phyloP scores from a whole-genome alignment of 495 filamentous ascomycete species.

The Podospora comata region DNA sequence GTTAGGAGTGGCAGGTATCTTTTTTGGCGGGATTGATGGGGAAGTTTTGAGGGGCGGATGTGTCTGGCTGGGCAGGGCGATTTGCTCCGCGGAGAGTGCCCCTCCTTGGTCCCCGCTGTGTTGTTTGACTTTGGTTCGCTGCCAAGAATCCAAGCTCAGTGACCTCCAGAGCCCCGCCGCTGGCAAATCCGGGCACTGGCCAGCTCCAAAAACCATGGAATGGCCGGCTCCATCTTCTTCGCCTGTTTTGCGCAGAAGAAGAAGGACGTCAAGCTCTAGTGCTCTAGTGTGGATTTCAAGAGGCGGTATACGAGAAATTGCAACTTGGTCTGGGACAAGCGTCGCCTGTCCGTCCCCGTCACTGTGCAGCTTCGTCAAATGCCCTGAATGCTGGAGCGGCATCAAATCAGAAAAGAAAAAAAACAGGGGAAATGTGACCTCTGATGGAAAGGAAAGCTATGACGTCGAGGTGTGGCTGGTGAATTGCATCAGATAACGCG shows the following conservation, averaged over 20 bases:
- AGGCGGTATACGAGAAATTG: neutral
- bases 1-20: neutral
- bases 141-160: neutral
- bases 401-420: neutral
- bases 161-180: neutral
- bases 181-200: neutral
- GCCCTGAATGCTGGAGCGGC: neutral
- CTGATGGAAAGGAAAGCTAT: neutral
- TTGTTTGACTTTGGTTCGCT: conserved; percentile 1
- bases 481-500: neutral
- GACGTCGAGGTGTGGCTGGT: conserved; percentile 4
- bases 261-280: neutral
- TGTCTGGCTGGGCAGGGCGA: neutral
- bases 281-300: neutral
- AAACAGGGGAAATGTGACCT: neutral
- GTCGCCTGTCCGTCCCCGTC: neutral
- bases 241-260: neutral
- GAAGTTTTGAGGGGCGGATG: neutral
- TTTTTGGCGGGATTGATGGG: neutral
- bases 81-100: conserved; percentile 1
- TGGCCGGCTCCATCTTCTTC: neutral
- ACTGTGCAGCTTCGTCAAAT: neutral
- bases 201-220: neutral
- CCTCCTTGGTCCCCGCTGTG: conserved; percentile 1
- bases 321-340: neutral